Evolutionary conservation across 306 rosid species (phyloP).

Genomic region (Prosopis cineraria): DNA sequence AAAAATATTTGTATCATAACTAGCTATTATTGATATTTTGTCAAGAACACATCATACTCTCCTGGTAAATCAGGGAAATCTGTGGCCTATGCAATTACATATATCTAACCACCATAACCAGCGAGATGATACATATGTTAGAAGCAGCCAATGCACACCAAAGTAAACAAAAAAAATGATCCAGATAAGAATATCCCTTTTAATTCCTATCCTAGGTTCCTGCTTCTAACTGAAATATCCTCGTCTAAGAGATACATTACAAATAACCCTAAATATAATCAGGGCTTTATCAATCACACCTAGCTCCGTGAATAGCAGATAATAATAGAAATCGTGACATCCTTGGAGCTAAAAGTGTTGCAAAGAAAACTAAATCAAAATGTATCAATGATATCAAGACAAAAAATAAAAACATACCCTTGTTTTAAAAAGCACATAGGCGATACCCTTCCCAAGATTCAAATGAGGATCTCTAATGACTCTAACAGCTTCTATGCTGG

Average conservation of each 20-base stretch:
- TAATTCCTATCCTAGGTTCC: too few species aligned
- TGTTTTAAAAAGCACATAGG: conserved; percentile 79
- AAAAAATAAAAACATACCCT: too few species aligned
- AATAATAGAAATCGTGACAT: conserved; percentile 5
- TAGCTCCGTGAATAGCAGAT: not conserved
- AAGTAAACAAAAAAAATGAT: conserved; percentile 2
- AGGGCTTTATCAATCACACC: conserved; percentile 7
- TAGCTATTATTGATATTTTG: not conserved
- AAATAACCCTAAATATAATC: conserved; percentile 17
- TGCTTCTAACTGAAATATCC: conserved; percentile 14
- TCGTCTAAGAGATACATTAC: conserved; percentile 19
- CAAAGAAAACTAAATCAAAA: conserved; percentile 16
- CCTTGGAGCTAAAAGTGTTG: not conserved
- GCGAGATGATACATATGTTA: not conserved
- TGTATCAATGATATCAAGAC: not conserved
- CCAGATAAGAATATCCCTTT: too few species aligned
- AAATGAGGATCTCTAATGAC: conserved; percentile 81
- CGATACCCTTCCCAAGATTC: conserved; percentile 92
- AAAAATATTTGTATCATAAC: conserved; percentile 4
- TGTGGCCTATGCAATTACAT: not conserved
- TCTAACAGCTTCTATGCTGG: conserved; percentile 79
- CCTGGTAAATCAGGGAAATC: not conserved
- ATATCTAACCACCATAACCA: not conserved
- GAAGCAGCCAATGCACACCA: conserved; percentile 10
- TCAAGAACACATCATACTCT: not conserved